Evolutionary conservation across 176 grass and related monocot genomes (phyloP).

Genomic region (Aegilops sharonensis): DNA sequence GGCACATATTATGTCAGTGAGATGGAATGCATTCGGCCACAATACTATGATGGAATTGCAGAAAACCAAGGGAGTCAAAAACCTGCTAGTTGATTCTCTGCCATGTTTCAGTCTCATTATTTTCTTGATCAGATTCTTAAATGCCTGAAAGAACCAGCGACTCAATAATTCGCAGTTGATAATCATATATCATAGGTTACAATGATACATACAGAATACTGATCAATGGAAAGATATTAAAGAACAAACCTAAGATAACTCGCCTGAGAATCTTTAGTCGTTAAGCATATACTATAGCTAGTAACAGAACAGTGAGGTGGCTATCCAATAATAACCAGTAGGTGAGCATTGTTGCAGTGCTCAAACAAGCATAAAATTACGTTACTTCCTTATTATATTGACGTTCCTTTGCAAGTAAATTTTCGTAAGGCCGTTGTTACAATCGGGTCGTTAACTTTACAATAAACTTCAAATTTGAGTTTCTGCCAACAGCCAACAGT

Average conservation of each 20-base stretch:
- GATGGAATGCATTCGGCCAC: neutral
- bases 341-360: neutral
- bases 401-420: constrained; percentile 3
- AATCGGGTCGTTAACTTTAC: constrained; percentile 2
- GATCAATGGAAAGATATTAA: neutral
- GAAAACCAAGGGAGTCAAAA: neutral
- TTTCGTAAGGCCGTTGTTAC: constrained; percentile 5
- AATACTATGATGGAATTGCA: constrained; percentile 15
- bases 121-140: constrained; percentile 36
- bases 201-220: neutral
- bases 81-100: neutral
- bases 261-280: neutral
- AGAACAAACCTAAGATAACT: neutral
- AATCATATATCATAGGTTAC: neutral
- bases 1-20: neutral
- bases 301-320: neutral
- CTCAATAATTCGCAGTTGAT: neutral
- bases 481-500: neutral
- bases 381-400: neutral
- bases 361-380: neutral
- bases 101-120: constrained; percentile 22
- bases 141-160: constrained; percentile 35
- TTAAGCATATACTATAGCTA: constrained; percentile 13
- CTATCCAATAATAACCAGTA: neutral
- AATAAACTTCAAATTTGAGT: constrained; percentile 11